phyloP scores from a whole-genome alignment of 148 eudicot species.

The Fallopia convolvulus region DNA sequence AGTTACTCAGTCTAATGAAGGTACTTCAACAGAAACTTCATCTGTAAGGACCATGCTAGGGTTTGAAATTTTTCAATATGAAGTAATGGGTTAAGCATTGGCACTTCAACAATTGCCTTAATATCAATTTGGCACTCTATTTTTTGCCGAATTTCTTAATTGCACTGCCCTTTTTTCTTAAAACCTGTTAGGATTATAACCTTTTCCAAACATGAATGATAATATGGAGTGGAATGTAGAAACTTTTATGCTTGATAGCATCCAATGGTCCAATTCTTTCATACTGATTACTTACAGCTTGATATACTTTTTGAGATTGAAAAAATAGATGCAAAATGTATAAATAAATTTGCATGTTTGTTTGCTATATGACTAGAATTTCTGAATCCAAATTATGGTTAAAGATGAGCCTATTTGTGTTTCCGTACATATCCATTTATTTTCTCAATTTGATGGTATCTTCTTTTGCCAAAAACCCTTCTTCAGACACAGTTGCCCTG shows the following conservation, averaged over 20 bases:
- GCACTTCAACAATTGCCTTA: neutral
- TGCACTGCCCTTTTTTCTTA: neutral
- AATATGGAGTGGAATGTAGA: neutral
- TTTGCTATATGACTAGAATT: neutral
- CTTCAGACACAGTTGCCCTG: conserved; percentile 53
- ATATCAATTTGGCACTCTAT: neutral
- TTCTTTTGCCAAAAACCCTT: conserved; percentile 27
- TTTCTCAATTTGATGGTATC: neutral
- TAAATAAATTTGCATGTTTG: neutral
- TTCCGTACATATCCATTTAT: neutral
- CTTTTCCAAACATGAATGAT: neutral
- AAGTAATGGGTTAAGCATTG: neutral
- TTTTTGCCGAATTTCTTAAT: neutral
- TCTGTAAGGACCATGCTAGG: neutral
- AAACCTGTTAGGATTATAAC: neutral
- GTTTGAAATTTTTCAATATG: neutral
- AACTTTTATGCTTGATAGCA: neutral
- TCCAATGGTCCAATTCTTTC: neutral
- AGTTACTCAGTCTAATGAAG: conserved; percentile 56
- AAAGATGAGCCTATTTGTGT: neutral
- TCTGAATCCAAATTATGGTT: neutral
- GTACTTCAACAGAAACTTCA: conserved; percentile 27
- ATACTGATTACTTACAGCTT: neutral
- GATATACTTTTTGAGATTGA: neutral
- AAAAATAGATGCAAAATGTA: neutral